Base-by-base conservation (phyloP, 2,329 filamentous ascomycete genomes). In the Sporothrix phasma region DNA sequence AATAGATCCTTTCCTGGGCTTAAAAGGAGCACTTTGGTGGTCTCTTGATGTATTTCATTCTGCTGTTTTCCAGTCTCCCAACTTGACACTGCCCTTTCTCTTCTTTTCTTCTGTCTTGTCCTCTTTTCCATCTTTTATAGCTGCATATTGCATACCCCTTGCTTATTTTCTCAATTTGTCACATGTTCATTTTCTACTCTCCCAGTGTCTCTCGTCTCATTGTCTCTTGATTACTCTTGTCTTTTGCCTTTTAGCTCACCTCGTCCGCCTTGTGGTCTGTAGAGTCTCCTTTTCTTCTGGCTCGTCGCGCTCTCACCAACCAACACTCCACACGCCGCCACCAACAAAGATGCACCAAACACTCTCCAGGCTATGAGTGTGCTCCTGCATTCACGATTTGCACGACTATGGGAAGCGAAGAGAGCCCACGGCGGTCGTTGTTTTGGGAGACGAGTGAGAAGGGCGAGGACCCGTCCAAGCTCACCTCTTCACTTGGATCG, bases 201-300 rank as follows among this genome's bases (percentile, higher is more conserved):
- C 60, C n/a, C n/a, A n/a, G n/a, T 47, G 43, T 69, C 61, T 65
- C 65, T 70, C 60, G 67, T 67, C 61, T 68, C 65, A 66, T 67
- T 70, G 69, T 64, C 70, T 72, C 70, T 66, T 70, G 69, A 72
- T 73, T 24, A n/a, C 73, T 71, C 71, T 71, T 70, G 39, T 61
- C 24, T 46, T 45, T 26, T 26, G 41, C n/a, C 15, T 43, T 19
- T 49, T 62, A 43, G 19, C 49, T 24, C 31, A 15, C 46, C 34
- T 51, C 31, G 19, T 24, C n/a, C 10, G 8, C 1, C 24, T 59
- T 46, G n/a, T 43, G 56, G 37, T 31, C 24, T 31, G 45, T 17
- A 56, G 1, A 26, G 53, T 17, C 22, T 41, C n/a, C 26, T 26
- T 26, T 5, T 47, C 6, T 29, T 11, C 49, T 39, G 31, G 6